phyloP scores from a whole-genome alignment of 2,329 filamentous ascomycete species.

The Fusarium sp. region DNA sequence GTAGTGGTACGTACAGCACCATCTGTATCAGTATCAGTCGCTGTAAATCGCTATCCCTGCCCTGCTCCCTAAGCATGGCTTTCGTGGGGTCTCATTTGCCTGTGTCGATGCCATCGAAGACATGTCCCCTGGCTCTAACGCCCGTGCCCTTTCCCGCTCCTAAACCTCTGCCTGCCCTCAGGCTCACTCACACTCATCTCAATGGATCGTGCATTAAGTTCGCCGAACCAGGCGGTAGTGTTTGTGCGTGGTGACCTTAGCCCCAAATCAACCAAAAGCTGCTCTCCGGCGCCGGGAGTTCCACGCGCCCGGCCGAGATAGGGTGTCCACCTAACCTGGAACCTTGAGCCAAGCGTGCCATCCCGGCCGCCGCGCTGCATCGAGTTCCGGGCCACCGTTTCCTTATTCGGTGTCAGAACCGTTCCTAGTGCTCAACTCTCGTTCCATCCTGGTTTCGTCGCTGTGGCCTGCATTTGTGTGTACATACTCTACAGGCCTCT shows the following conservation, averaged over 20 bases:
- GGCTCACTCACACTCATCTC: not conserved
- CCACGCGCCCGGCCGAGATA: constrained; percentile 35
- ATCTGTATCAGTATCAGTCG: not conserved
- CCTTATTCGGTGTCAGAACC: constrained; percentile 39
- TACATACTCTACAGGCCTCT: constrained; percentile 16
- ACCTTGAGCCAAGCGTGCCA: constrained; percentile 28
- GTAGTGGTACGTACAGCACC: not conserved
- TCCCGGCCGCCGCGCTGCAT: constrained; percentile 36
- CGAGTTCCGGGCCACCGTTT: constrained; percentile 39
- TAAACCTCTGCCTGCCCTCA: constrained; percentile 2
- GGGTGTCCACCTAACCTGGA: constrained; percentile 26
- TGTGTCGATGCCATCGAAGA: constrained; percentile 33
- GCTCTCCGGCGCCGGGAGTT: constrained; percentile 29
- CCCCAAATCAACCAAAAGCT: not conserved
- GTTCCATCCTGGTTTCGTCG: constrained; percentile 35
- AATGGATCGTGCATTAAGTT: constrained; percentile 21
- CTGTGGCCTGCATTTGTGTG: constrained; percentile 20
- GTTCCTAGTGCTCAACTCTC: constrained; percentile 32
- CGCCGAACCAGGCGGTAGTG: constrained; percentile 27
- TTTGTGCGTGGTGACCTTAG: constrained; percentile 22
- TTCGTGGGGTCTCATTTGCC: constrained; percentile 32
- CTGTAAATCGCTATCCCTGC: constrained; percentile 37
- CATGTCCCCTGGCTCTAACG: constrained; percentile 7
- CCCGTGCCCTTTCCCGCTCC: constrained; percentile 17
- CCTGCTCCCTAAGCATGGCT: constrained; percentile 21